Evolutionary conservation across 768 basidiomycete genomes (phyloP).

Genomic region (Russula sp.): DNA sequence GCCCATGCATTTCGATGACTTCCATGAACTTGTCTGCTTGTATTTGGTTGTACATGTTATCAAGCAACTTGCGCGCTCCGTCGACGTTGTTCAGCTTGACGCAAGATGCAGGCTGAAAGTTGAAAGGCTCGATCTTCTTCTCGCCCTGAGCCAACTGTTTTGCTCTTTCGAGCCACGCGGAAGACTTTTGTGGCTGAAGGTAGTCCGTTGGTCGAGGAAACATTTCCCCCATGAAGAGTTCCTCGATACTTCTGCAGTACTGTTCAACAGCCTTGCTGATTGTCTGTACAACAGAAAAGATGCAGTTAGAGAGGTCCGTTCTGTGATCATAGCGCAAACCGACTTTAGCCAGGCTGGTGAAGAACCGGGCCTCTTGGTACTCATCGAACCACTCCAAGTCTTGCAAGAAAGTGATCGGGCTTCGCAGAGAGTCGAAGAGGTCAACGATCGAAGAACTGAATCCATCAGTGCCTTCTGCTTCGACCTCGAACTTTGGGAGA

Average conservation of each 20-base stretch:
- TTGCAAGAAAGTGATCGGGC: constrained; percentile 82
- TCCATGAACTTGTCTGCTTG: constrained; percentile 82
- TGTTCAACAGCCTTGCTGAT: constrained; percentile 88
- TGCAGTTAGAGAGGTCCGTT: neutral
- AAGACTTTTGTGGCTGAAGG: constrained; percentile 78
- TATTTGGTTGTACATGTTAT: constrained; percentile 91
- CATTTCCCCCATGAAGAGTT: constrained; percentile 93
- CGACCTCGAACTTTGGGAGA: constrained; percentile 58
- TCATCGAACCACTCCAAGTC: constrained; percentile 91
- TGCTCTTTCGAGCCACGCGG: constrained; percentile 84
- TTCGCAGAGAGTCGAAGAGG: constrained; percentile 88
- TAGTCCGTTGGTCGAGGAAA: constrained; percentile 77
- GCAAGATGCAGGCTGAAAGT: constrained; percentile 89
- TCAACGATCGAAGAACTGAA: constrained; percentile 98
- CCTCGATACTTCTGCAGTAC: constrained; percentile 84
- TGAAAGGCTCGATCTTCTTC: constrained; percentile 92
- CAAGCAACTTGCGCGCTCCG: constrained; percentile 81
- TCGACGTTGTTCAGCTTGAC: constrained; percentile 98
- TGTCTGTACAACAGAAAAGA: constrained; percentile 44
- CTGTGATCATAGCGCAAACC: constrained; percentile 14
- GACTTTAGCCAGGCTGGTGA: constrained; percentile 85
- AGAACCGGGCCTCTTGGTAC: constrained; percentile 84
- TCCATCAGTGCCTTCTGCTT: constrained; percentile 71
- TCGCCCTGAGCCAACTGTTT: constrained; percentile 74
- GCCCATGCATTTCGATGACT: constrained; percentile 47